Percentiles rank a stretch among this genome's conserved stretches.
Evolutionary conservation across 1,284 basidiomycete genomes (phyloP).

Genomic region (Puccinia horiana): DNA sequence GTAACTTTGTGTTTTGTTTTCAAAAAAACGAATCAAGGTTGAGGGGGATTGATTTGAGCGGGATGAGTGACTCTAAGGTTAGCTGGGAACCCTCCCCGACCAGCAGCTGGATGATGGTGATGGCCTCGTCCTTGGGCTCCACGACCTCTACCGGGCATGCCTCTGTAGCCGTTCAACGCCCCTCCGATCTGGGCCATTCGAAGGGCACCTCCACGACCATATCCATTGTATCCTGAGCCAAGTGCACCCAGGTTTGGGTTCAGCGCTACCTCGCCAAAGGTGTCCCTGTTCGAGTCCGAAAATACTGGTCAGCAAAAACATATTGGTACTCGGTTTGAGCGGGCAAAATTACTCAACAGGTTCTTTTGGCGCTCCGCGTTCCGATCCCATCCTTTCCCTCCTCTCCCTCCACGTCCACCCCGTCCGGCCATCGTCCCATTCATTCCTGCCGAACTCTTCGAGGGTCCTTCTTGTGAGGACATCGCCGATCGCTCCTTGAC

Average conservation of each 20-base stretch:
- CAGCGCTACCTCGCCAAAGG: slow-evolving; percentile 46
- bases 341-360: slow-evolving; percentile 17
- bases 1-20: no score
- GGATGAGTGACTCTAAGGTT: not conserved
- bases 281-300: slow-evolving; percentile 16
- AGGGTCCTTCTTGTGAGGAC: slow-evolving; percentile 19
- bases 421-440: not conserved
- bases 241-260: slow-evolving; percentile 41
- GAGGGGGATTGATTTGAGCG: not conserved
- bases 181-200: slow-evolving; percentile 28
- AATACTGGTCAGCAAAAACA: no score
- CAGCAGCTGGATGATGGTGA: not conserved
- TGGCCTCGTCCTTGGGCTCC: slow-evolving; percentile 7
- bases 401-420: slow-evolving; percentile 11
- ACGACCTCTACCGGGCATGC: slow-evolving; percentile 7
- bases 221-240: slow-evolving; percentile 48
- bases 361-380: slow-evolving; percentile 48
- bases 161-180: not conserved
- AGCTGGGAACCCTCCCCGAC: not conserved
- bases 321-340: no score
- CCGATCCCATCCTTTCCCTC: slow-evolving; percentile 38
- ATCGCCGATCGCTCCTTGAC: slow-evolving; percentile 37
- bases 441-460: not conserved
- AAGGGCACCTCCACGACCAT: slow-evolving; percentile 31
- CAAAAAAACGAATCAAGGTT: no score